Base-by-base conservation (phyloP, 805 yeast genomes). In the Teunomyces kruisii region DNA sequence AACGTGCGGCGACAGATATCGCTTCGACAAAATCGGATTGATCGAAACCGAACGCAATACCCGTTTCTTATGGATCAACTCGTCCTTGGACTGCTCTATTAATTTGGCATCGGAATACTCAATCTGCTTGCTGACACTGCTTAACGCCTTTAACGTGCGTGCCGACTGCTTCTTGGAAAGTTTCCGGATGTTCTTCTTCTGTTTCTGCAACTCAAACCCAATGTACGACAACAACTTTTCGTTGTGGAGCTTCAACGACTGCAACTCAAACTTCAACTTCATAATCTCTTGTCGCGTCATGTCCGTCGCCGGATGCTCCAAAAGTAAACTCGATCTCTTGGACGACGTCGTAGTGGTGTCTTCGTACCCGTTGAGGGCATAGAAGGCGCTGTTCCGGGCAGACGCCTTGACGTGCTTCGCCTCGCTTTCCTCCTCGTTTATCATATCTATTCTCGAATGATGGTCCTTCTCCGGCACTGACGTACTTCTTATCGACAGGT, bases 191-290 rank as follows among this genome's bases (percentile, higher is more conserved):
- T 61, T 68, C 50, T 63, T 67, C 60, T 65, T 71, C 45, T 71
- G 73, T 47, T 76, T 74, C 53, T 79, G 83, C 39, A 78, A 62
- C 48, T 78, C 74, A 49, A 78, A 79, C 8, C 83, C 83, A 57
- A 79, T 79, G 54, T 78, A 79, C 30, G 82, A 76, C 45, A 77
- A 65, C 30, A 79, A 64, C 54, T 79, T 79, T 45, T 79, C 84
- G 56, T 78, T 79, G 54, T 79, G 83, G 43, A 79, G 58, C 50
- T 74, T 72, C 48, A 79, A 60, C 8, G 82, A 76, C 55, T 75
- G 78, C 40, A 79, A 61, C 57, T 79, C 82, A 56, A 79, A 79
- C 48, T 72, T 71, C 51, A 78, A 64, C 53, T 72, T 76, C 57
- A 72, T 74, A 51, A 78, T 67, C 49, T 79, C 82, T 53, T 76